Conservation (phyloP, 345 rosid species). For the Moricandia moricandioides region DNA sequence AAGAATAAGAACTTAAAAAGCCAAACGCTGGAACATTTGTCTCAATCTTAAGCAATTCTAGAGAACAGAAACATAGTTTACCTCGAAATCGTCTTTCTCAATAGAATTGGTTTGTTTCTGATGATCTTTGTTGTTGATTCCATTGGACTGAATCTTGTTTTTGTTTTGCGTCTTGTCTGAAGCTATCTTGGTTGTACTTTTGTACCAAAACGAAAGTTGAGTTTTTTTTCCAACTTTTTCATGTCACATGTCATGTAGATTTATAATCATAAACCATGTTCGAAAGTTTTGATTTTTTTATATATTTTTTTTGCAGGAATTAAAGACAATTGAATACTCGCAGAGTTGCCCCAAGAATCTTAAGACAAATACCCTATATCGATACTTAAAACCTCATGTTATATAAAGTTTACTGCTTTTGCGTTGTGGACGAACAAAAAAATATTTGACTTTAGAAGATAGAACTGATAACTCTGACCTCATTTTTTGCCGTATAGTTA, state of each 20-base stretch:
- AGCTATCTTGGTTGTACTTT: conserved; percentile 11
- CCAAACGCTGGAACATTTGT: conserved; percentile 5
- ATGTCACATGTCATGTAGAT: not conserved
- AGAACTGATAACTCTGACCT: not conserved
- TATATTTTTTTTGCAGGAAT: conserved; percentile 9
- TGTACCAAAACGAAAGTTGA: not conserved
- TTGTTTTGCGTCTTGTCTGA: not conserved
- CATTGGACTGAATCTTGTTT: not conserved
- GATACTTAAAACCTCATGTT: not conserved
- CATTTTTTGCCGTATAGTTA: not conserved
- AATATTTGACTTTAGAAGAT: not conserved
- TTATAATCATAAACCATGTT: conserved; percentile 21
- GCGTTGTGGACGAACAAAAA: not conserved
- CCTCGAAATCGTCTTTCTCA: conserved; percentile 2
- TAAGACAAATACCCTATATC: conserved; percentile 11
- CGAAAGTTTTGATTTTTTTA: conserved; percentile 13
- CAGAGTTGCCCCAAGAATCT: conserved; percentile 12
- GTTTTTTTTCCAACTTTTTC: not conserved
- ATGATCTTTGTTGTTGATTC: not conserved
- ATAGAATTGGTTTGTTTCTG: conserved; percentile 1
- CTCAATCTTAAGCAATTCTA: not conserved
- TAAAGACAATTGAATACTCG: conserved; percentile 17
- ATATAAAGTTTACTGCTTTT: not conserved
- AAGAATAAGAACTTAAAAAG: not conserved
- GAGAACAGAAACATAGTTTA: not conserved